Evolutionary conservation across 2,329 filamentous ascomycete genomes (phyloP), one percentile per base, ranked within the genome.

Genomic region (Colletotrichum nymphaeae): DNA sequence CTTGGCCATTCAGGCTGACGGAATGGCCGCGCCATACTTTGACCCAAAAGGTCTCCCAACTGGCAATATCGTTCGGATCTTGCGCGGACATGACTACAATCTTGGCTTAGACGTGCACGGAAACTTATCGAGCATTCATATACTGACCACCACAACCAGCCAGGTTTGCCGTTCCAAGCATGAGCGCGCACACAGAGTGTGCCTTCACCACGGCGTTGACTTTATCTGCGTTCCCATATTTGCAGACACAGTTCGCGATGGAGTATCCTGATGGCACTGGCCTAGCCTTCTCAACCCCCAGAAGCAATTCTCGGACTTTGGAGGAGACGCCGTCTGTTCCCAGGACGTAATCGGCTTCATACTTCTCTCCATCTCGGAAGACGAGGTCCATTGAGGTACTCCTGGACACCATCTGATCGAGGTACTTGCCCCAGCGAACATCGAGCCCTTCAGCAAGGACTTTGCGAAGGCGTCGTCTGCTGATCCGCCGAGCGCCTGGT

Each of bases 21-120:
- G 74, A 46, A 9, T 78, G 75, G 24, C 78, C 79, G 5, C 74
- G 74, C 81, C 81, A 84, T 64, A 84, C 77, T 72, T 82, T 82
- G 69, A 80, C 74, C 81, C 81, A 83, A 42, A 81, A 81, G 0
- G 76, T 78, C n/a, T 79, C 80, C 81, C 81, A 84, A 3, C 74
- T 68, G 8, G 77, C 72, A 46, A 73, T 62, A 26, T 82, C 76
- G 19, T 75, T 62, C 1, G 78, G 75, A 24, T 79, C 70, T 3
- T 77, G 67, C 3, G 76, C 79, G 12, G 78, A 75, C 65, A 79
- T 73, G 3, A 80, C 78, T 79, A 24, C 46, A 24, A 30, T 28
- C 49, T 30, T 22, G 28, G 32, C 32, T 68, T 22, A 63, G 22
- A 16, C 6, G 32, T 60, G 63, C 8, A 35, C n/a, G 24, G 11